Evolutionary conservation across 176 grass and related monocot genomes (phyloP).

Genomic region (Poa annua): DNA sequence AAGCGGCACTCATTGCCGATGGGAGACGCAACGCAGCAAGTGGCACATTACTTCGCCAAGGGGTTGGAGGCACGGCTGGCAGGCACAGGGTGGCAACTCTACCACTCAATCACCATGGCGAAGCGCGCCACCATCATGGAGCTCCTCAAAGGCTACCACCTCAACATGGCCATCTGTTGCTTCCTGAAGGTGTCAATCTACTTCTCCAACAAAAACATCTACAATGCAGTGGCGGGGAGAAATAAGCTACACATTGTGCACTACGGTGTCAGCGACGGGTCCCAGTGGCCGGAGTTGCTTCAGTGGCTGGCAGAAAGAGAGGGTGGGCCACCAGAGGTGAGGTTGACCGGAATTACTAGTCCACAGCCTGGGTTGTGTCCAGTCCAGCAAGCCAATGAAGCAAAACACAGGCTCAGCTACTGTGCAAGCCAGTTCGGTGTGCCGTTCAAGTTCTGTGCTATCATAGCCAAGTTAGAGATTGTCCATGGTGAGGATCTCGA

Average conservation of each 20-base stretch:
- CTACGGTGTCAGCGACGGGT: constrained; percentile 34
- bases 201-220: constrained; percentile 52
- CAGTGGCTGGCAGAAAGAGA: neutral
- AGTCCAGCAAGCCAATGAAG: constrained; percentile 20
- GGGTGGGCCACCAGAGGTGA: constrained; percentile 1
- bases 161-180: constrained; percentile 49
- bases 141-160: neutral
- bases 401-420: constrained; percentile 31
- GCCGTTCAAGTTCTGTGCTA: constrained; percentile 51
- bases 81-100: neutral
- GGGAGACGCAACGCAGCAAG: neutral
- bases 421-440: constrained; percentile 39
- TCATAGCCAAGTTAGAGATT: constrained; percentile 44
- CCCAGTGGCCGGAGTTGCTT: constrained; percentile 35
- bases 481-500: constrained; percentile 36
- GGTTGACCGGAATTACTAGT: neutral
- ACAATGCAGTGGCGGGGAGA: constrained; percentile 25
- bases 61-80: neutral
- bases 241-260: constrained; percentile 55
- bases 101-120: neutral
- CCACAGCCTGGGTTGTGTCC: neutral
- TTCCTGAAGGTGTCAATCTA: constrained; percentile 42
- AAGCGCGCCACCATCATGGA: neutral
- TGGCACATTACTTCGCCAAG: neutral
- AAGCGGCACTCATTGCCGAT: constrained; percentile 18